A percentile compares a stretch with the other conserved stretches of the same genome.
phyloP scores from a whole-genome alignment of 305 asterid genomes.

The Stenogyne calaminthoides region DNA sequence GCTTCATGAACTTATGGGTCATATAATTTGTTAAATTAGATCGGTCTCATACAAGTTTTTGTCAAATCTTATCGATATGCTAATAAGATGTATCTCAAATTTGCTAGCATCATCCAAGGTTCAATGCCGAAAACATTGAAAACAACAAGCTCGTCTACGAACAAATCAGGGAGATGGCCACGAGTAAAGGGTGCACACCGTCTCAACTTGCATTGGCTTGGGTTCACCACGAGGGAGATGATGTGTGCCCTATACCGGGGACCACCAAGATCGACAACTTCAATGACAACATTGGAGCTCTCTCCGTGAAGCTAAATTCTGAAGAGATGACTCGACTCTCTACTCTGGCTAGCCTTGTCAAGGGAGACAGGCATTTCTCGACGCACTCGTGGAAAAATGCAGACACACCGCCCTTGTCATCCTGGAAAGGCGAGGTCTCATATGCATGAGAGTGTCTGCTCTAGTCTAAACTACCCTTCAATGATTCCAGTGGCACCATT shows the following conservation, averaged over 20 bases:
- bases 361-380: constrained; percentile 18
- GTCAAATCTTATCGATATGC: background rate
- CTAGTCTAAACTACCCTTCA: background rate
- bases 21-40: too few relatives aligned
- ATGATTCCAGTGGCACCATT: too few relatives aligned
- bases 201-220: constrained; percentile 9
- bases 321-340: background rate
- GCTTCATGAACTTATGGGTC: too few relatives aligned
- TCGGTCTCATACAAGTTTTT: too few relatives aligned
- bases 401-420: constrained; percentile 63
- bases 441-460: background rate
- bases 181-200: background rate
- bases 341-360: background rate
- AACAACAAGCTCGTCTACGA: background rate
- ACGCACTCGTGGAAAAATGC: constrained; percentile 41
- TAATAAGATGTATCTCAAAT: background rate
- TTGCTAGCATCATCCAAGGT: constrained; percentile 47
- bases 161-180: background rate
- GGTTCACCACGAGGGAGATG: constrained; percentile 11
- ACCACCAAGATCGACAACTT: background rate
- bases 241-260: background rate
- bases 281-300: background rate
- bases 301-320: background rate
- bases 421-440: constrained; percentile 45
- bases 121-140: constrained; percentile 43